Conservation (phyloP, 768 basidiomycete species). For the Aureoboletus auriporus region DNA sequence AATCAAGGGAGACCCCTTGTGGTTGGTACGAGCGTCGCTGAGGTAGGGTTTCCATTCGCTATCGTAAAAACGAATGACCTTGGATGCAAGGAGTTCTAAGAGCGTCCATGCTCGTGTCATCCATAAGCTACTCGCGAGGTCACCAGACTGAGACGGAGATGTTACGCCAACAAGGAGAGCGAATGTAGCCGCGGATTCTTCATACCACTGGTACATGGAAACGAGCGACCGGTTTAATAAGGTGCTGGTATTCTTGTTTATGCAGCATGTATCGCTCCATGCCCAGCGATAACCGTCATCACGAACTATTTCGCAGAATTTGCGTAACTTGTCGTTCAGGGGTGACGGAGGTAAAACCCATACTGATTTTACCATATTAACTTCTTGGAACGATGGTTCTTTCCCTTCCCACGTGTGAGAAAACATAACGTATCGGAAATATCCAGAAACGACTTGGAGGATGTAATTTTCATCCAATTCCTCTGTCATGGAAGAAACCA, state of each 20-base stretch:
- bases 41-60: slow-evolving; percentile 12
- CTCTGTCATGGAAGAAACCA: slow-evolving; percentile 8
- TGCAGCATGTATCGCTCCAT: slow-evolving; percentile 13
- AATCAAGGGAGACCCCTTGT: slow-evolving; percentile 7
- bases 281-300: slow-evolving; percentile 10
- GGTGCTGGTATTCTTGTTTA: slow-evolving; percentile 3
- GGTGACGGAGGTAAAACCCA: slow-evolving; percentile 1
- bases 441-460: slow-evolving; percentile 2
- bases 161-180: slow-evolving; percentile 1
- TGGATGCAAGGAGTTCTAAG: slow-evolving; percentile 10
- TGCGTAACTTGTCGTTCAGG: slow-evolving; percentile 7
- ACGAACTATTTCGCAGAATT: slow-evolving; percentile 7
- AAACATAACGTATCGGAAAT: slow-evolving; percentile 14
- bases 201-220: slow-evolving; percentile 12
- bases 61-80: slow-evolving; percentile 9
- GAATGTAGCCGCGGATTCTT: slow-evolving; percentile 4
- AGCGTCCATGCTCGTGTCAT: slow-evolving; percentile 13
- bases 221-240: slow-evolving; percentile 2
- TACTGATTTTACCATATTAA: slow-evolving; percentile 7
- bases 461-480: slow-evolving; percentile 7
- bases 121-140: slow-evolving; percentile 5
- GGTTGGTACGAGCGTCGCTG: slow-evolving; percentile 1
- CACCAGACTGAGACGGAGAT: slow-evolving; percentile 3
- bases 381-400: slow-evolving; percentile 12
- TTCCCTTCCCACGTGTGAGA: slow-evolving; percentile 14